Evolutionary conservation across 805 yeast genomes (phyloP).

Genomic region (Hemisphaericaspora nanyangensis): DNA sequence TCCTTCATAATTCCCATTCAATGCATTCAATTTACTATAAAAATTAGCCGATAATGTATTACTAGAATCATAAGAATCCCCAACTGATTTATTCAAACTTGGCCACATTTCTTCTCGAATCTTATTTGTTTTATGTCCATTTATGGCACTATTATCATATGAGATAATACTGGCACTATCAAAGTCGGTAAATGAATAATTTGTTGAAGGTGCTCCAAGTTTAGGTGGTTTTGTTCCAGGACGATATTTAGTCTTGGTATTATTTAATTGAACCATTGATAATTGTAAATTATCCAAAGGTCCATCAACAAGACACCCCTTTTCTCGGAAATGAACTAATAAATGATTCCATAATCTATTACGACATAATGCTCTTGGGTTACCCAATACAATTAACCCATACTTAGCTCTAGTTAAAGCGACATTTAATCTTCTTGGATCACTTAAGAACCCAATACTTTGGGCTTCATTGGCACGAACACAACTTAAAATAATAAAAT

Average conservation of each 20-base stretch:
- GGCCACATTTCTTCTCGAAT: slow-evolving; percentile 23
- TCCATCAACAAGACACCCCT: slow-evolving; percentile 88
- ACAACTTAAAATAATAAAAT: slow-evolving; percentile 40
- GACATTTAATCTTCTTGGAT: slow-evolving; percentile 42
- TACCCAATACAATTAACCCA: slow-evolving; percentile 63
- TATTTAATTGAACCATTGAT: slow-evolving; percentile 53
- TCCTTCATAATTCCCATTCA: slow-evolving; percentile 10
- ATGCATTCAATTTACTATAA: slow-evolving; percentile 24
- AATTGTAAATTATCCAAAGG: slow-evolving; percentile 74
- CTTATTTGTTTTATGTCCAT: background rate
- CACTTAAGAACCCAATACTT: slow-evolving; percentile 40
- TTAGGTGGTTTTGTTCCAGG: slow-evolving; percentile 2
- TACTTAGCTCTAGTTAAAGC: slow-evolving; percentile 43
- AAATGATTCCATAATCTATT: slow-evolving; percentile 77
- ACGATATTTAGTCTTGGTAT: slow-evolving; percentile 1
- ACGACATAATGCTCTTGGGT: slow-evolving; percentile 70
- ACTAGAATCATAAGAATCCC: slow-evolving; percentile 9
- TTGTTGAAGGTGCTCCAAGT: slow-evolving; percentile 12
- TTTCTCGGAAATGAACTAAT: slow-evolving; percentile 73
- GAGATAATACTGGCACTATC: slow-evolving; percentile 27
- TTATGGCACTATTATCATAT: slow-evolving; percentile 13
- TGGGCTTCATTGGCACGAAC: slow-evolving; percentile 42
- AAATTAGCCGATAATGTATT: slow-evolving; percentile 28
- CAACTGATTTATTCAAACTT: slow-evolving; percentile 13
- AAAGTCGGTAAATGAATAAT: slow-evolving; percentile 15